Percentiles rank a stretch among this genome's conserved stretches.
Conservation (phyloP, 2,329 filamentous ascomycete species). For the Alternaria incomplexa region DNA sequence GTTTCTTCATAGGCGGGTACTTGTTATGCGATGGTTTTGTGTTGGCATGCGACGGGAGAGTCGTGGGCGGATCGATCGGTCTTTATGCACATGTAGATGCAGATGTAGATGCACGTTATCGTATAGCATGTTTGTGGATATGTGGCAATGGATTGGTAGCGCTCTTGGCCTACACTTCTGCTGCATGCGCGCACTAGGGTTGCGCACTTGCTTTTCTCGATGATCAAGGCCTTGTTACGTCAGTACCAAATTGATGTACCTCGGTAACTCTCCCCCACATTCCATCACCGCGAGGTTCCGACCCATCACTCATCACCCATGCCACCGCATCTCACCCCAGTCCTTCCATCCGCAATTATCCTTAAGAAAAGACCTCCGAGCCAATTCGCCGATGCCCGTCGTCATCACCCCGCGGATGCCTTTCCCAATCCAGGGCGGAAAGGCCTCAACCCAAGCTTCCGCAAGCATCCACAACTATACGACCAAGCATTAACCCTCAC, state of each 20-base stretch:
- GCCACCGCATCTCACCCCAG: background rate
- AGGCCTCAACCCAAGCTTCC: conserved; percentile 16
- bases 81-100: background rate
- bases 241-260: background rate
- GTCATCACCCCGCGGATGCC: conserved; percentile 6
- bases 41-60: background rate
- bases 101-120: background rate
- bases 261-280: background rate
- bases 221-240: background rate
- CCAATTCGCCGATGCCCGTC: conserved; percentile 7
- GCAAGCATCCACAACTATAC: conserved; percentile 15
- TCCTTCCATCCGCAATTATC: background rate
- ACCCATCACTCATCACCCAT: background rate
- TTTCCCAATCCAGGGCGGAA: conserved; percentile 18
- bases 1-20: background rate
- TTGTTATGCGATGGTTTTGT: background rate
- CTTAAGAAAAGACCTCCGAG: background rate
- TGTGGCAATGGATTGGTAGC: background rate
- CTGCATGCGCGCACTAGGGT: background rate
- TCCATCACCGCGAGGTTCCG: background rate
- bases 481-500: conserved; percentile 12
- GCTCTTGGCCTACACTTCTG: too few species aligned
- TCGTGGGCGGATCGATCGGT: background rate
- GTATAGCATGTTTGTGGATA: background rate
- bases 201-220: background rate